These are phyloP conservation scores for Cyphellophora europaea DNA, from an alignment of 2,329 filamentous ascomycete genomes.

Conservation along the genomic window DNA sequence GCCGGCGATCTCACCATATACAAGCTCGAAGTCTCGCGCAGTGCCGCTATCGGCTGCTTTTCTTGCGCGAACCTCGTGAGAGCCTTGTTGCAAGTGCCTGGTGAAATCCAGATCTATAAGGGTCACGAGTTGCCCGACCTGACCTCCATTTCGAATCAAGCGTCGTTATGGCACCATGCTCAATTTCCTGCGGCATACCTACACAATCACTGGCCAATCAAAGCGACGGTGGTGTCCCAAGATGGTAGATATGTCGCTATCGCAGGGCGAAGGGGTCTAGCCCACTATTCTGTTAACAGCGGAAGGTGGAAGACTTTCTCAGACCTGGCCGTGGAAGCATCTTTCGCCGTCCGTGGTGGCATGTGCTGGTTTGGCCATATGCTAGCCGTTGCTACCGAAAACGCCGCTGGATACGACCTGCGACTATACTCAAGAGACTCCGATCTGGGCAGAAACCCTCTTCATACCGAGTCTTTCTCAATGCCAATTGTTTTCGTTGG, in stretches of 20 bases:
- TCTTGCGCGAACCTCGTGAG: constrained; percentile 83
- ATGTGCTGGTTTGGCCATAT: constrained; percentile 99
- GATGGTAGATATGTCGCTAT: constrained; percentile 92
- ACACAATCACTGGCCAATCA: constrained; percentile 86
- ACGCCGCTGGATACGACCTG: constrained; percentile 69
- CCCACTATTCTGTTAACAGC: constrained; percentile 91
- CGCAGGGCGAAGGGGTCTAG: constrained; percentile 84
- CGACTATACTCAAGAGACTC: constrained; percentile 89
- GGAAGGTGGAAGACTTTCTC: constrained; percentile 93
- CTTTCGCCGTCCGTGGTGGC: constrained; percentile 84
- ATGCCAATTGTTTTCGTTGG: constrained; percentile 85
- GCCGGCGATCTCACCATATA: constrained; percentile 69
- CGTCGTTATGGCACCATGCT: constrained; percentile 89
- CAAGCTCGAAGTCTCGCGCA: constrained; percentile 85
- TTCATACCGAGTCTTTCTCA: constrained; percentile 69
- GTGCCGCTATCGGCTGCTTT: constrained; percentile 86
- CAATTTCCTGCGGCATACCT: constrained; percentile 80
- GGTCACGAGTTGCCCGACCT: constrained; percentile 87
- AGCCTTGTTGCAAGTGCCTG: constrained; percentile 79
- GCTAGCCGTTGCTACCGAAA: constrained; percentile 85
- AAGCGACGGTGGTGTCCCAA: constrained; percentile 74
- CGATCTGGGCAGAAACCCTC: constrained; percentile 60
- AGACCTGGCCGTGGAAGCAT: constrained; percentile 70
- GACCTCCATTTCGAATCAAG: constrained; percentile 83
- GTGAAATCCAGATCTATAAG: constrained; percentile 82